Evolutionary conservation across 148 eudicot genomes (phyloP).

Genomic region (Beta vulgaris): DNA sequence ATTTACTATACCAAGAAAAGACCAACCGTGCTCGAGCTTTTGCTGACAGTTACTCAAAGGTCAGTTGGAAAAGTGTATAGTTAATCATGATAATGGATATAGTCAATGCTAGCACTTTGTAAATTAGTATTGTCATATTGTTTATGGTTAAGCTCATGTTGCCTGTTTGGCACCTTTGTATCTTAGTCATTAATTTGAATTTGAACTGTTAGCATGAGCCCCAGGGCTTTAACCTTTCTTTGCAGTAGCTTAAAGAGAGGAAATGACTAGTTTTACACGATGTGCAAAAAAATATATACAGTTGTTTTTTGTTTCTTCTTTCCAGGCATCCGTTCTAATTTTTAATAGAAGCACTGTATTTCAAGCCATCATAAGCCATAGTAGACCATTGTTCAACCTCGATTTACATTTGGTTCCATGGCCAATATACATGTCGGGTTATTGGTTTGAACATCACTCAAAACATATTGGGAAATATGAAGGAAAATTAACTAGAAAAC

Average conservation of each 20-base stretch:
- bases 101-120: neutral
- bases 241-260: neutral
- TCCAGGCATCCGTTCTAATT: neutral
- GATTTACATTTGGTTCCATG: neutral
- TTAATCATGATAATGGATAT: neutral
- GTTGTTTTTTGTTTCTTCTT: neutral
- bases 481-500: neutral
- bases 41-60: slow-evolving; percentile 98
- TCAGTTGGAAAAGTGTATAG: slow-evolving; percentile 25
- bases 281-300: neutral
- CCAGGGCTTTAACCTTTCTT: neutral
- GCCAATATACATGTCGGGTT: neutral
- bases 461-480: neutral
- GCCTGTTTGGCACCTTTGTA: neutral
- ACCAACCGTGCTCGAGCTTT: slow-evolving; percentile 82
- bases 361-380: neutral
- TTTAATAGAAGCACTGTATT: neutral
- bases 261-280: neutral
- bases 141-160: neutral
- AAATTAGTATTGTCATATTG: neutral
- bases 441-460: neutral
- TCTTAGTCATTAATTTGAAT: neutral
- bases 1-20: slow-evolving; percentile 67
- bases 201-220: neutral
- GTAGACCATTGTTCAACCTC: neutral